A percentile compares a stretch with the other conserved stretches of the same genome.
Evolutionary conservation across 106 monocot species (phyloP).

Genomic region (Platanthera guangdongensis): DNA sequence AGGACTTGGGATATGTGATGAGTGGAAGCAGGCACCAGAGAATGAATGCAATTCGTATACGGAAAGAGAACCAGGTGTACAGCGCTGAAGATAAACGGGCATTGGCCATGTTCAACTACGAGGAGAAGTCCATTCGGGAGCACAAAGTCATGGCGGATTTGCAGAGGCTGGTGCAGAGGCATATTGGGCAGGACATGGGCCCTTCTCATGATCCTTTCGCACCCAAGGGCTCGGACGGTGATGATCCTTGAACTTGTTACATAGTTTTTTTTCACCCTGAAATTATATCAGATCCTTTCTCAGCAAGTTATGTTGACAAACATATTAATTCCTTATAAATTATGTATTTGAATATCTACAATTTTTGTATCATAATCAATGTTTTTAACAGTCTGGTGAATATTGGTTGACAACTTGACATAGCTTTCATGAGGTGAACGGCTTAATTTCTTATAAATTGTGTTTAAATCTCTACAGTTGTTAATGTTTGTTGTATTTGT

Average conservation of each 20-base stretch:
- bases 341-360: too few relatives aligned
- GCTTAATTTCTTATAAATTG: too few relatives aligned
- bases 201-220: slow-evolving; percentile 84
- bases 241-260: slow-evolving; percentile 30
- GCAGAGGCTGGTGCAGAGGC: slow-evolving; percentile 84
- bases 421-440: too few relatives aligned
- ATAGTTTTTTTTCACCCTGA: not conserved
- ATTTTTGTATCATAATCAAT: too few relatives aligned
- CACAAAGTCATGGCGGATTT: slow-evolving; percentile 95
- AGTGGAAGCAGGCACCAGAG: slow-evolving; percentile 97
- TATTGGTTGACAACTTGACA: too few relatives aligned
- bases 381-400: too few relatives aligned
- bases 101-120: slow-evolving; percentile 96
- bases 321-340: too few relatives aligned
- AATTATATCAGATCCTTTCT: too few relatives aligned
- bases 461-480: too few relatives aligned
- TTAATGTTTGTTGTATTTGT: too few relatives aligned
- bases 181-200: slow-evolving; percentile 81
- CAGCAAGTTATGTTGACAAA: too few relatives aligned
- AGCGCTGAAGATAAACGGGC: slow-evolving; percentile 98
- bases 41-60: slow-evolving; percentile 99
- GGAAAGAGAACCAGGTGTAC: slow-evolving; percentile 98
- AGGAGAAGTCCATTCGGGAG: slow-evolving; percentile 94
- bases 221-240: slow-evolving; percentile 30
- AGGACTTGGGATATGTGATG: slow-evolving; percentile 94